A percentile compares a stretch with the other conserved stretches of the same genome.
Evolutionary conservation across 2,329 filamentous ascomycete genomes (phyloP).

Genomic region (Rugonectria rugulosa): DNA sequence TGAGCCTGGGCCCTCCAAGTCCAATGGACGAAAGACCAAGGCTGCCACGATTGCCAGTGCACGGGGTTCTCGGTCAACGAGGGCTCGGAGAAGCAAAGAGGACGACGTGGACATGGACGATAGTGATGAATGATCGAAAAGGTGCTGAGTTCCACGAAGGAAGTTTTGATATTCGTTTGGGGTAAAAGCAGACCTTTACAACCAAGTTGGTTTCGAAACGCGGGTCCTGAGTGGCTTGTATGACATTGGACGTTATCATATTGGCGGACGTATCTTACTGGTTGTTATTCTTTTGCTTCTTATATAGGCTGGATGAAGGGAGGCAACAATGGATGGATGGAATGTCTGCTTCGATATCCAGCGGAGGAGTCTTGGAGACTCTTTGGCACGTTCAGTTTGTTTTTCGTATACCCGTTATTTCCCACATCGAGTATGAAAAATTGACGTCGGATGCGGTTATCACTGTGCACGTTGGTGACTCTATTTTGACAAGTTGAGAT

Average conservation of each 20-base stretch:
- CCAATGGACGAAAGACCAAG: conserved; percentile 37
- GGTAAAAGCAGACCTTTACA: conserved; percentile 4
- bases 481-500: too few species aligned
- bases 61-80: conserved; percentile 35
- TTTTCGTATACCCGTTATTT: conserved; percentile 37
- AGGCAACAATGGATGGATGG: conserved; percentile 13
- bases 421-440: conserved; percentile 12
- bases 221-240: neutral
- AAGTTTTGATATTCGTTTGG: neutral
- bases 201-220: conserved; percentile 16
- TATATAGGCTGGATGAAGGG: conserved; percentile 29
- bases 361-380: conserved; percentile 36
- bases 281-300: conserved; percentile 18
- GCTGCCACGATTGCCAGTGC: conserved; percentile 37
- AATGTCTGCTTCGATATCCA: conserved; percentile 25
- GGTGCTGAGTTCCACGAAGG: neutral
- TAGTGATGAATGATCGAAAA: conserved; percentile 38
- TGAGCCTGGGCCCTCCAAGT: conserved; percentile 31
- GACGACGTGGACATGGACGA: conserved; percentile 48
- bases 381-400: conserved; percentile 29
- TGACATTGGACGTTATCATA: conserved; percentile 8
- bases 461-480: too few species aligned
- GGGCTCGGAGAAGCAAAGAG: conserved; percentile 40
- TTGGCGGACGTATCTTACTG: neutral
- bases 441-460: conserved; percentile 12